These are phyloP conservation scores for Dryadomyces quercivorus DNA, from an alignment of 2,329 filamentous ascomycete genomes.

Conservation along the genomic window DNA sequence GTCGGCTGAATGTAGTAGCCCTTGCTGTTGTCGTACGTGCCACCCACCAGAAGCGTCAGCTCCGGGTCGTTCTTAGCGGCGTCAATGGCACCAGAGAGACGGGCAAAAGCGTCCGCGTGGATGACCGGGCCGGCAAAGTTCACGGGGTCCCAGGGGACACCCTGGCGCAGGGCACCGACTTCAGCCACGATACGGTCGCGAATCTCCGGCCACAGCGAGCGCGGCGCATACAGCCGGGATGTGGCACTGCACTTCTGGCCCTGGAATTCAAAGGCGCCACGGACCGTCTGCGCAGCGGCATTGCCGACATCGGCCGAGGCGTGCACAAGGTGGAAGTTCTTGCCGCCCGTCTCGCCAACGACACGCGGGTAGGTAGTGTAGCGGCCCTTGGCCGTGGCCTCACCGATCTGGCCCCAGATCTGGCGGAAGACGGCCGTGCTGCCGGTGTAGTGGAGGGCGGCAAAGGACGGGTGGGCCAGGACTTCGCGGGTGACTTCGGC, in stretches of 20 bases:
- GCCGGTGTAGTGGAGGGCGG: slow-evolving; percentile 89
- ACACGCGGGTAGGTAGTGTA: slow-evolving; percentile 61
- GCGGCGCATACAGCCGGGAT: slow-evolving; percentile 43
- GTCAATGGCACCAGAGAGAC: slow-evolving; percentile 32
- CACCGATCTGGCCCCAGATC: slow-evolving; percentile 76
- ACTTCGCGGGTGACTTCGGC: slow-evolving; percentile 70
- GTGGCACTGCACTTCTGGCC: slow-evolving; percentile 38
- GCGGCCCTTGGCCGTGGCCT: slow-evolving; percentile 66
- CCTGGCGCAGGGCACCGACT: slow-evolving; percentile 19
- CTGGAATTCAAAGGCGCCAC: slow-evolving; percentile 36
- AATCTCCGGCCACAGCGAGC: slow-evolving; percentile 26
- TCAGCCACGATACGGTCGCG: slow-evolving; percentile 25
- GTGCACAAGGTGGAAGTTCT: slow-evolving; percentile 41
- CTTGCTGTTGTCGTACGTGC: slow-evolving; percentile 26
- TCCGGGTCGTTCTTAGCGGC: slow-evolving; percentile 27
- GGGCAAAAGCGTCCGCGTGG: slow-evolving; percentile 31
- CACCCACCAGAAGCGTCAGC: slow-evolving; percentile 31
- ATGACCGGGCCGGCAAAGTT: slow-evolving; percentile 38
- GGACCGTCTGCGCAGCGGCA: slow-evolving; percentile 31
- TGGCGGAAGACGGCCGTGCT: slow-evolving; percentile 84
- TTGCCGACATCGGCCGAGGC: slow-evolving; percentile 30
- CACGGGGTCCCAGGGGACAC: slow-evolving; percentile 18
- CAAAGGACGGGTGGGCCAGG: slow-evolving; percentile 67
- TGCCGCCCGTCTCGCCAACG: slow-evolving; percentile 39
- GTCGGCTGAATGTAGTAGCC: slow-evolving; percentile 36